A percentile compares a stretch with the other conserved stretches of the same genome.
Evolutionary conservation across 225 moss, liverwort and hornwort genomes (phyloP).

Genomic region (Climacium dendroides): DNA sequence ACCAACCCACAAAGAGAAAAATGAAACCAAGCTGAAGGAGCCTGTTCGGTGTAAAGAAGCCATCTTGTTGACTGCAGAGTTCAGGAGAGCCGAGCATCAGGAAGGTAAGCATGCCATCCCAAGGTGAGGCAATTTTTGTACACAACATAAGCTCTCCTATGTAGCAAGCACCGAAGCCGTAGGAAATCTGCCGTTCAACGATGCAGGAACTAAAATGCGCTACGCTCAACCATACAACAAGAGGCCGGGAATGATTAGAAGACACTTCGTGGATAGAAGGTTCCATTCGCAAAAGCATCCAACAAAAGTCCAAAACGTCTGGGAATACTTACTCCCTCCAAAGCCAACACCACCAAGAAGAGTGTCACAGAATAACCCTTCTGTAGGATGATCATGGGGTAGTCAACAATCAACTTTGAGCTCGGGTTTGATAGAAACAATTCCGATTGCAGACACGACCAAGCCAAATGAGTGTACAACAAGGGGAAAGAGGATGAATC

Average conservation of each 20-base stretch:
- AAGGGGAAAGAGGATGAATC: constrained; percentile 94
- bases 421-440: constrained; percentile 80
- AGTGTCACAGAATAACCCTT: constrained; percentile 93
- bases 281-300: neutral
- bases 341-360: constrained; percentile 78
- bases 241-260: neutral
- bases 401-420: constrained; percentile 70
- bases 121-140: neutral
- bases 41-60: too few relatives aligned
- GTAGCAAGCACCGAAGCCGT: neutral
- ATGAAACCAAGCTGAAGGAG: too few relatives aligned
- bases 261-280: neutral
- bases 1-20: too few relatives aligned
- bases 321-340: constrained; percentile 67
- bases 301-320: neutral
- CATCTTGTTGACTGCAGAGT: too few relatives aligned
- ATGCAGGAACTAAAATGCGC: neutral
- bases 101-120: neutral
- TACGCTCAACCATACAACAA: neutral
- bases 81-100: too few relatives aligned
- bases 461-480: constrained; percentile 95
- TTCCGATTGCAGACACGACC: constrained; percentile 88
- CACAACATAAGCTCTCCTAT: neutral
- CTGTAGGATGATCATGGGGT: constrained; percentile 91
- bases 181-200: neutral